Evolutionary conservation across 2,329 filamentous ascomycete species (phyloP).

Genomic region (Arachnomyces sp.): DNA sequence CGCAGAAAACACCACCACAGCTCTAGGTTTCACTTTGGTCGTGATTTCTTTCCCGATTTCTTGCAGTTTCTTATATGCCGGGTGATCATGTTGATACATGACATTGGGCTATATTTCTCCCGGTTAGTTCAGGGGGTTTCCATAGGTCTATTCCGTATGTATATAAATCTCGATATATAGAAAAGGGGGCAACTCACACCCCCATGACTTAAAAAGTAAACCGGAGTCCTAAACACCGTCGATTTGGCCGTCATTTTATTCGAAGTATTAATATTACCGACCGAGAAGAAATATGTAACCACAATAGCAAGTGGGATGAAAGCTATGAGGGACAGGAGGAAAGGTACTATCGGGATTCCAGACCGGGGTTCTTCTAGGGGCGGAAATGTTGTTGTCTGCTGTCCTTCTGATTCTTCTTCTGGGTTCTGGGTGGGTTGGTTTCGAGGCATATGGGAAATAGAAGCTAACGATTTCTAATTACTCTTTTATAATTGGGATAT

Average conservation of each 20-base stretch:
- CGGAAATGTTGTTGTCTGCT: too few species aligned
- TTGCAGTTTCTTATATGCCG: slow-evolving; percentile 58
- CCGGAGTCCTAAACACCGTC: slow-evolving; percentile 37
- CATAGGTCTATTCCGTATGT: background rate
- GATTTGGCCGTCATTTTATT: background rate
- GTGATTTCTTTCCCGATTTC: slow-evolving; percentile 64
- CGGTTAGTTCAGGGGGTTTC: background rate
- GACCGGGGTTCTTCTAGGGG: too few species aligned
- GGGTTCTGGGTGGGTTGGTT: too few species aligned
- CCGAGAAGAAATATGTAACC: slow-evolving; percentile 1
- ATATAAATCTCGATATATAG: background rate
- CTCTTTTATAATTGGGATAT: too few species aligned
- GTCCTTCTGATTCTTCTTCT: too few species aligned
- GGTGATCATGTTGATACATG: slow-evolving; percentile 62
- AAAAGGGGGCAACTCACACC: slow-evolving; percentile 26
- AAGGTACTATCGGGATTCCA: background rate
- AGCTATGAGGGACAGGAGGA: background rate
- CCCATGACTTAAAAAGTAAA: slow-evolving; percentile 48
- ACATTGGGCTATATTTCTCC: slow-evolving; percentile 46
- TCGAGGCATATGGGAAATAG: too few species aligned
- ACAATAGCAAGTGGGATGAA: background rate
- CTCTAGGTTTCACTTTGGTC: slow-evolving; percentile 60
- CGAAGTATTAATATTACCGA: background rate
- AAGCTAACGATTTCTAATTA: too few species aligned
- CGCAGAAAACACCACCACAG: slow-evolving; percentile 68